Base-by-base conservation (phyloP, 768 basidiomycete genomes). In the Kwoniella newhampshirensis region DNA sequence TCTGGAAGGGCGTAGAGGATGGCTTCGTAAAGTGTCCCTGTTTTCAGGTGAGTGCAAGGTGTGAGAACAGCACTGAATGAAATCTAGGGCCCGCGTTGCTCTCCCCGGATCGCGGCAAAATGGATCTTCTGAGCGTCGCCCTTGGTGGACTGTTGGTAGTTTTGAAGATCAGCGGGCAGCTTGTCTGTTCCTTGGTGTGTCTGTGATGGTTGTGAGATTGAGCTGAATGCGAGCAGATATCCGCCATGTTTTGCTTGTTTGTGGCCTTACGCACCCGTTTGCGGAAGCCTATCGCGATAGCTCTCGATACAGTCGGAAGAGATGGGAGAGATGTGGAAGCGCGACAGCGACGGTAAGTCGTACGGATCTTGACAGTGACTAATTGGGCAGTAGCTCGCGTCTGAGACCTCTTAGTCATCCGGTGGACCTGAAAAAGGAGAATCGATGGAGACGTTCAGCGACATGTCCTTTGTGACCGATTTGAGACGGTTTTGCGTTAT, bases 31-130 rank as follows among this genome's bases (percentile, higher is more conserved):
- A 26, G 5, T 40, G 20, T 15, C 23, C 30, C 8, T 40, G 37
- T 51, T 51, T 18, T 51, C 50, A 13, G 50, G 50, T 42, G n/a
- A 42, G 39, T 51, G n/a, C 17, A n/a, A 18, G 11, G 12, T 13
- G 7, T 36, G 9, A 23, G 27, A 9, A 21, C 13, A 27, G 17
- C 5, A 41, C 27, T 51, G 39, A 40, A 18, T 13, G 7, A 6
- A 6, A 13, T 6, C 13, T 13, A 32, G 32, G 32, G 6, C 32
- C 50, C 13, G n/a, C 39, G 7, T 7, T 51, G 23, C 30, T 40
- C 8, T 15, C 41, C 17, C 13, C 50, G 12, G 9, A 25, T 13
- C 15, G 39, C 7, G 23, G 21, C 23, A 20, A n/a, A n/a, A n/a
- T n/a, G n/a, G n/a, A 26, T 9, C 8, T 36, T 12, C 26, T 18